Evolutionary conservation across 2,329 filamentous ascomycete genomes (phyloP), one percentile per base, ranked within the genome.

Genomic region (Balansia obtecta): DNA sequence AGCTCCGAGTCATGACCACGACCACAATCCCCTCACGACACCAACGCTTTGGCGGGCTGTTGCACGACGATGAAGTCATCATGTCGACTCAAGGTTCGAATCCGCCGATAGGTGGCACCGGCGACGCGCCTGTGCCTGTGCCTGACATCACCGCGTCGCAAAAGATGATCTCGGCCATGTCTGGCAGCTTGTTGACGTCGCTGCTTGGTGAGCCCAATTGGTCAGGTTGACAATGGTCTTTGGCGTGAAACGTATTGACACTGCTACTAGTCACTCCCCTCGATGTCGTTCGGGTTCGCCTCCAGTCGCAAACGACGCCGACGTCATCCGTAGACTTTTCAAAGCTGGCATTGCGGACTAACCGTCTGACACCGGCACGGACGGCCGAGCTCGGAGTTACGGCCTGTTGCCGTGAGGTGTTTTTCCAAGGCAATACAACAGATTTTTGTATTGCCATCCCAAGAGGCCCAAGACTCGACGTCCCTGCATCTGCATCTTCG

Each of bases 351-450:
- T 57, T 81, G 62, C 68, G 77, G 58, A 69, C 76, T 58, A 63
- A 76, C 58, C 81, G 79, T 62, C 64, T 83, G 57, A 82, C 80
- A 54, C 80, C 84, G 56, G 77, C 93, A 46, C 88, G 88, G 50
- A 82, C 79, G 2, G 66, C 86, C 32, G 88, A 91, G 61, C 79
- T 97, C 46, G 93, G 93, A 53, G 88, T 97, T 50, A 95, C 90
- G 15, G 83, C 90, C 39, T 98, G 93, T 69, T 98, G 93, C 64
- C 83, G 93, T 54, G 91, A 98, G 66, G 91, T 98, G 37, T 98
- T 97, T 67, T 98, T 95, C 75, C 82, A 91, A 55, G 90, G 88
- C 57, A 90, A 94, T 63, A 86, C 84, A 65, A 79, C 83, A 22
- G 84, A 88, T 52, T 81, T 85, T 56, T 95, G 90, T 64, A 73